A percentile compares a stretch with the other conserved stretches of the same genome.
These are phyloP conservation scores for Firmiana major DNA, from an alignment of 345 rosid genomes.

Conservation along the genomic window DNA sequence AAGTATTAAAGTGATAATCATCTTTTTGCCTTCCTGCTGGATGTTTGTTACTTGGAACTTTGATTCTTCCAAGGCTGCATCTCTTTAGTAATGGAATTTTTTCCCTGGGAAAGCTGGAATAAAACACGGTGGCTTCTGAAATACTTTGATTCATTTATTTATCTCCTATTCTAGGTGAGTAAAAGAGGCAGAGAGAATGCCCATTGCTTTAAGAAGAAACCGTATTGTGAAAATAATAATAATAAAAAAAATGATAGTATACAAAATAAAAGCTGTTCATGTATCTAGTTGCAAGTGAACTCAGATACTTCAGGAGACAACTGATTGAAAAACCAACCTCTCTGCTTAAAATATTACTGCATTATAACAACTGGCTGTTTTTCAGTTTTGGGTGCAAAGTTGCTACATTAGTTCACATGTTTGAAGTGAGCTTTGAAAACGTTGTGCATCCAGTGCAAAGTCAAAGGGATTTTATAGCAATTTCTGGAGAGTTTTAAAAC, in stretches of 20 bases:
- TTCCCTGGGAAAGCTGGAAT: neutral
- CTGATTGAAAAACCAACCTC: neutral
- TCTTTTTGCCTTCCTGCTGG: neutral
- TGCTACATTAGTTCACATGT: neutral
- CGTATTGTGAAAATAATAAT: neutral
- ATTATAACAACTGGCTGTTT: neutral
- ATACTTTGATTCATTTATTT: neutral
- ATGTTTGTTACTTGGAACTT: neutral
- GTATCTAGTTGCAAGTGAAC: neutral
- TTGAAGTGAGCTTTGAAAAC: neutral
- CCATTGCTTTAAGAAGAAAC: neutral
- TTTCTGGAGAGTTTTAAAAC: neutral
- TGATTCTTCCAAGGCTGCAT: neutral
- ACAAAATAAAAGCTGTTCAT: neutral
- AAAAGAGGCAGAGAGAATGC: neutral
- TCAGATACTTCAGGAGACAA: neutral
- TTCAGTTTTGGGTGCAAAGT: neutral
- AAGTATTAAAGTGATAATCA: neutral
- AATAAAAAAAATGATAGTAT: neutral
- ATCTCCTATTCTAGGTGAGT: neutral
- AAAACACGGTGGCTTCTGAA: neutral
- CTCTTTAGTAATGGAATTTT: neutral
- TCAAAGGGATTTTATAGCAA: neutral
- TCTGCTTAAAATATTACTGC: neutral
- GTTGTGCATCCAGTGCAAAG: neutral